Evolutionary conservation across 2,329 filamentous ascomycete genomes (phyloP), one percentile per base, ranked within the genome.

Genomic region (Bipolaris sorokiniana): DNA sequence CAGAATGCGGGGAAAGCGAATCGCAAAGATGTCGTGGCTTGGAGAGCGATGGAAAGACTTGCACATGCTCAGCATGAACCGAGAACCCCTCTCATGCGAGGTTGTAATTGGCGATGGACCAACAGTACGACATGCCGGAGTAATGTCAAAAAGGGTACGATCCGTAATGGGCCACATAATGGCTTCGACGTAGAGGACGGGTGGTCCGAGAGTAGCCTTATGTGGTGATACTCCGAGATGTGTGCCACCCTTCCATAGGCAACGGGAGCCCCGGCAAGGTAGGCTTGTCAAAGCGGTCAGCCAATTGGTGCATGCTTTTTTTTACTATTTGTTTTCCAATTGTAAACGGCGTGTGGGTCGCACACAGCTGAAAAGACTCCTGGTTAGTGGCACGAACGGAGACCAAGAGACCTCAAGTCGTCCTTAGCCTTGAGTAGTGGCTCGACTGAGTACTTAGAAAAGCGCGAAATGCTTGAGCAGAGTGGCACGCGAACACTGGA

Each of bases 171-270:
- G 59, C 52, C 41, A 31, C 56, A 57, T 37, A 53, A 40, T 41
- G 45, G 48, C 37, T 51, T 40, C 37, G 36, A 49, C 48, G 40
- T 16, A 54, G 56, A 61, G 62, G 52, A 72, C 65, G 67, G 54
- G 54, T 49, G 58, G 48, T 15, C 42, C 23, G 48, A 59, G 57
- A 38, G 63, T 63, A 64, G 62, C 71, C 68, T 46, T 37, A 68
- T 70, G 22, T 47, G 72, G 71, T 58, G 64, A 54, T 41, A 38
- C 63, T 57, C 74, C 74, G 73, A 73, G 51, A 69, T 69, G 66
- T 66, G 71, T 63, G 67, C 66, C 69, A 70, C 61, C 55, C 56
- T 38, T 59, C 59, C 53, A 53, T 48, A 48, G 55, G 48, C 51
- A 50, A 48, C 54, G 56, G 23, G 31, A 56, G 60, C 66, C 66